phyloP scores from a whole-genome alignment of 768 basidiomycete species.

The Xerocomellus amylosporus region DNA sequence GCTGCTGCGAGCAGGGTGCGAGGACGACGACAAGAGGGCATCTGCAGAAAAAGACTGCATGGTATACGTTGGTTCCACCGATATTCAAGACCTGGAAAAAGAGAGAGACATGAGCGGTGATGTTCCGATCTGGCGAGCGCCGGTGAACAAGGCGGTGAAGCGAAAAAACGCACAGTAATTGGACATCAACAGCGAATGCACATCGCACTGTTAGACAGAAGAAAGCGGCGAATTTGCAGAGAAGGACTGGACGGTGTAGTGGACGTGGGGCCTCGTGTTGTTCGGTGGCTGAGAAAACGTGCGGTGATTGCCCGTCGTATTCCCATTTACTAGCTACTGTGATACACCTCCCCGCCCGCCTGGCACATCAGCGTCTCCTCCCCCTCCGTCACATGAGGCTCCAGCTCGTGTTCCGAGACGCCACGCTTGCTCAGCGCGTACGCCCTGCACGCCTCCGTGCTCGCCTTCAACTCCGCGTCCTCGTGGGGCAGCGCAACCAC shows the following conservation, averaged over 20 bases:
- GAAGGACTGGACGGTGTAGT: conserved; percentile 12
- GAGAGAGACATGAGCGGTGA: neutral
- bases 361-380: conserved; percentile 49
- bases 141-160: neutral
- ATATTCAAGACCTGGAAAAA: conserved; percentile 33
- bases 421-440: conserved; percentile 65
- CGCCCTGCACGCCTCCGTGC: conserved; percentile 62
- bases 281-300: conserved; percentile 37
- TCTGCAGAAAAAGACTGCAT: conserved; percentile 32
- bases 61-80: conserved; percentile 32
- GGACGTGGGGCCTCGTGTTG: conserved; percentile 31
- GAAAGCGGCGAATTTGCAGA: conserved; percentile 3
- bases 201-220: conserved; percentile 22
- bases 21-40: conserved; percentile 24
- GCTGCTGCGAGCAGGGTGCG: conserved; percentile 9
- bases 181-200: conserved; percentile 24
- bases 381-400: conserved; percentile 57
- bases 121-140: neutral
- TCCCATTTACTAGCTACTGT: conserved; percentile 13
- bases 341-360: conserved; percentile 9
- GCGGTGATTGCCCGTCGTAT: conserved; percentile 28
- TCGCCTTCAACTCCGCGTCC: conserved; percentile 54
- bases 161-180: conserved; percentile 16
- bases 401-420: conserved; percentile 54
- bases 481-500: conserved; percentile 54